Conservation (phyloP, 2,329 filamentous ascomycete species). For the Fusarium sp. region DNA sequence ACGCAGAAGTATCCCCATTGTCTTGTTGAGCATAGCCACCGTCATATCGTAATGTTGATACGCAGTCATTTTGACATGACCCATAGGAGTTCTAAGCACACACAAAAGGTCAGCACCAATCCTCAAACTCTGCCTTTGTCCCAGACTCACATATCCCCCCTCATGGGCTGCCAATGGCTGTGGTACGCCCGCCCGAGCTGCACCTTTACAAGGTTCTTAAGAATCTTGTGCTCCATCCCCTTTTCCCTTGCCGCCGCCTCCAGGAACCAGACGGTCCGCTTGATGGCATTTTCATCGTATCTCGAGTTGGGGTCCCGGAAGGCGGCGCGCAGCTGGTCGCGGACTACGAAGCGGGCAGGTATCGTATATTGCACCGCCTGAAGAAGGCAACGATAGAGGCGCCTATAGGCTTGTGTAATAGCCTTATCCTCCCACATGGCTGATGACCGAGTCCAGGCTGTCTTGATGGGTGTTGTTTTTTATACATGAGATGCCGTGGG, state of each 20-base stretch:
- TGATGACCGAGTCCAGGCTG: not conserved
- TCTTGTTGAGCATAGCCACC: constrained; percentile 78
- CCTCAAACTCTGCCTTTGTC: constrained; percentile 30
- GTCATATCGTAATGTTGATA: constrained; percentile 76
- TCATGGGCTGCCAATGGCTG: not conserved
- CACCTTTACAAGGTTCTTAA: constrained; percentile 73
- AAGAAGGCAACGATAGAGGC: constrained; percentile 74
- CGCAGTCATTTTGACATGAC: constrained; percentile 44
- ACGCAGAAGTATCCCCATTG: constrained; percentile 74
- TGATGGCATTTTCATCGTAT: constrained; percentile 65
- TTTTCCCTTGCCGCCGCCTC: constrained; percentile 70
- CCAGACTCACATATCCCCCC: not conserved
- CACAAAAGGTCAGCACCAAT: not conserved
- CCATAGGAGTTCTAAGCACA: constrained; percentile 30
- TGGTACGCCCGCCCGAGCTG: constrained; percentile 30
- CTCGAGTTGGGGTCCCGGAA: constrained; percentile 62
- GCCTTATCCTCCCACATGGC: constrained; percentile 37
- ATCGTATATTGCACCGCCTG: constrained; percentile 78
- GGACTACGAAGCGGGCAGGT: constrained; percentile 73
- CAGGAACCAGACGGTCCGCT: constrained; percentile 78
- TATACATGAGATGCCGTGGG: not conserved
- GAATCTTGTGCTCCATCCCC: constrained; percentile 77
- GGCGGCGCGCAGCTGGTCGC: constrained; percentile 68
- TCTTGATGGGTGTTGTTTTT: not conserved
- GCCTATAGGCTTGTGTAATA: constrained; percentile 75